Evolutionary conservation across 129 eudicot genomes (phyloP), one percentile per base, ranked within the genome.

Genomic region (Helichrysum umbraculigerum): DNA sequence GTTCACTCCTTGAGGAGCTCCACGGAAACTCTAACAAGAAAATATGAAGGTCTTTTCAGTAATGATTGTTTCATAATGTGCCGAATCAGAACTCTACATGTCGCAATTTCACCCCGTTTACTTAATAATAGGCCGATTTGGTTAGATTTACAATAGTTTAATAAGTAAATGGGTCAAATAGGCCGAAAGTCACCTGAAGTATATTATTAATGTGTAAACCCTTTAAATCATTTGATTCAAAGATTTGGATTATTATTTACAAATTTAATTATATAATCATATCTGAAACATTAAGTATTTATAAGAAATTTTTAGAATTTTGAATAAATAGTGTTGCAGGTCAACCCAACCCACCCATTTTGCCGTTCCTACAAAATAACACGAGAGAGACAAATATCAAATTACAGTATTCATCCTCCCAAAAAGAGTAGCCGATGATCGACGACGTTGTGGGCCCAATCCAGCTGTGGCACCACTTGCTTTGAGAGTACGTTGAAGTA

Each of bases 401-500:
- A 42, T 78, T 78, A 91, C 96, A 28, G 85, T 84, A 44, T 84
- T 70, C 96, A 82, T 86, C 84, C 97, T 94, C 37, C 96, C 96
- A 76, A 91, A 91, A 22, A 94, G 87, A 71, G 91, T 66, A 20
- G 96, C 88, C 0, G 97, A 91, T 37, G 98, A 85, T 60, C 97
- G 87, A 30, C 98, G 92, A 61, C 98, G 97, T 66, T 88, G 96
- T 76, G 76, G 88, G 70, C 97, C 96, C 50, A 88, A 72, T 82
- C 93, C 83, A 73, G 87, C 84, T 71, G 92, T 83, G 19, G 91
- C 84, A 65, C 93, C 92, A 76, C 96, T 83, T 77, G 98, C 97
- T 89, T 94, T 94, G 50, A 94, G 85, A 59, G 98, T 89, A 77
- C 96, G 92, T 64, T 94, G 98, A 35, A 94, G 98, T 54, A 91